Percentiles rank a stretch among this genome's conserved stretches.
Conservation (phyloP, 495 filamentous ascomycete species). For the Aspergillus affinis region DNA sequence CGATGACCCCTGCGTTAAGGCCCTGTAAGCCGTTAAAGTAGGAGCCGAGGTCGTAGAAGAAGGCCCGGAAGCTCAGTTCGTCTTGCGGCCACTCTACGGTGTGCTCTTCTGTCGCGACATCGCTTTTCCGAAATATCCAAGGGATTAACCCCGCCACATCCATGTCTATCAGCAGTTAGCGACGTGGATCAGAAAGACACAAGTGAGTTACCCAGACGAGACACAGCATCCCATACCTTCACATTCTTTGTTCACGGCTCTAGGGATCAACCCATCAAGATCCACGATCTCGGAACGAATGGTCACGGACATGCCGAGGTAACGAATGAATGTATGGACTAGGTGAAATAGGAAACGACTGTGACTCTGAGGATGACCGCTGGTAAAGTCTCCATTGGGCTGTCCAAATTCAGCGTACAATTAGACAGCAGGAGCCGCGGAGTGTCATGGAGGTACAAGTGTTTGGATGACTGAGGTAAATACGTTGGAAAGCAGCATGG, state of each 20-base stretch:
- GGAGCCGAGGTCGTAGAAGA: slow-evolving; percentile 4
- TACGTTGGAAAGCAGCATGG: neutral
- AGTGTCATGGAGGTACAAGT: neutral
- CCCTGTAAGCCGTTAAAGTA: neutral
- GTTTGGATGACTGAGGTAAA: neutral
- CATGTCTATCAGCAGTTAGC: neutral
- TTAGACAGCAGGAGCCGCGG: neutral
- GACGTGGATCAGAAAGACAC: neutral
- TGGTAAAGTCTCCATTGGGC: neutral
- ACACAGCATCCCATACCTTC: neutral
- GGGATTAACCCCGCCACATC: slow-evolving; percentile 3
- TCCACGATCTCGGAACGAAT: slow-evolving; percentile 1
- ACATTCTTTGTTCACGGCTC: neutral
- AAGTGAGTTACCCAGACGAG: neutral
- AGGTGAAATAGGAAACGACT: neutral
- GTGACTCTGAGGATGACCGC: neutral
- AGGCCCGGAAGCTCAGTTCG: neutral
- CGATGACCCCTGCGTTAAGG: neutral
- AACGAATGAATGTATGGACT: neutral
- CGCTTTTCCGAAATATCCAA: slow-evolving; percentile 4
- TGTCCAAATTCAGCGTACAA: neutral
- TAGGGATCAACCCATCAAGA: slow-evolving; percentile 2
- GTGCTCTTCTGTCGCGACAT: neutral
- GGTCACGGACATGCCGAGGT: neutral
- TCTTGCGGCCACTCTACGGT: neutral